Evolutionary conservation across 495 filamentous ascomycete genomes (phyloP), one percentile per base, ranked within the genome.

Genomic region (Aspergillus egyptiacus): DNA sequence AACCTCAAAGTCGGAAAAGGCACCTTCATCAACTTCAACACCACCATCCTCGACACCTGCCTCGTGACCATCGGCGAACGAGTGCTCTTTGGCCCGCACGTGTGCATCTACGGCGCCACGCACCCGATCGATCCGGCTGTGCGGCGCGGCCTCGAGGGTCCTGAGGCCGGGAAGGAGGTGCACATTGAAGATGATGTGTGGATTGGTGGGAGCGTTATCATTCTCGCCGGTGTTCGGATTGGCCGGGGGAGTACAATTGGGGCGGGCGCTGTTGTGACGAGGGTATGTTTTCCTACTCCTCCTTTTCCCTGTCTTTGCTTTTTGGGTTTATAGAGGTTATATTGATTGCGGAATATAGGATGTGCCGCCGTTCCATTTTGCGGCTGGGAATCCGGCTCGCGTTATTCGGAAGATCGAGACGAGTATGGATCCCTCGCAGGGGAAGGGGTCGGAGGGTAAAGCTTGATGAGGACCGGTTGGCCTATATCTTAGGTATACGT

Each of bases 131-230:
- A 90, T 48, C 85, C 85, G 0, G 70, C 70, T 3, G 59, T 86
- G 2, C 72, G 87, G 9, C 82, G 84, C 45, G 87, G 89, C 0
- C 74, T 79, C 4, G 67, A 77, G 35, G 87, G 87, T 0, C 84
- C 87, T 0, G 89, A 94, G 62, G 58, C 68, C 11, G 88, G 89
- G 2, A 81, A 77, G 55, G 83, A 86, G 32, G 84, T 95, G 37
- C 75, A 71, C 13, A 80, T 95, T 39, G 86, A 81, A 2, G 85
- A 91, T 53, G 89, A 95, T 61, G 88, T 85, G 42, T 94, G 87
- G 87, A 69, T 95, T 43, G 86, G 87, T 0, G 87, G 86, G 0
- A 83, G 79, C 55, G 84, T 79, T 3, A 70, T 76, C n/a, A 72
- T 93, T 5, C 59, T 83, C 9, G 76, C 84, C 0, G 87, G 87